Percentiles rank a stretch among this genome's conserved stretches.
Evolutionary conservation across 169 alveolate species (phyloP).

Genomic region (Eimeria falciformis): DNA sequence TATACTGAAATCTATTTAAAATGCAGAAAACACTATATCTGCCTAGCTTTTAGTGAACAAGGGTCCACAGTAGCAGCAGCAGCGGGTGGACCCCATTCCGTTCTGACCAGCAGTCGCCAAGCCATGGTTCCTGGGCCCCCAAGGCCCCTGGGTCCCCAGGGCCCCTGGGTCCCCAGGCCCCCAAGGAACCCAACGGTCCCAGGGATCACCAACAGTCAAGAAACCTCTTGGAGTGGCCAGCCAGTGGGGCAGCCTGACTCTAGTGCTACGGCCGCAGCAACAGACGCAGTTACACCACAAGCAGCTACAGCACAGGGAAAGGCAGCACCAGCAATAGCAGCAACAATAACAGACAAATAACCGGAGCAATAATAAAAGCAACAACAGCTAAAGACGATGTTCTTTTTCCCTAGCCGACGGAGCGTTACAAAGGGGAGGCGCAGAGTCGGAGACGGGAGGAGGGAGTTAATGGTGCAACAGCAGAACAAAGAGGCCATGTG

Average conservation of each 20-base stretch:
- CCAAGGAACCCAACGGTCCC: no score
- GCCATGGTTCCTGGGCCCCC: no score
- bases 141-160: no score
- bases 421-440: neutral
- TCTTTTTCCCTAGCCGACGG: no score
- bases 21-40: neutral
- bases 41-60: no score
- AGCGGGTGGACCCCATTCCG: no score
- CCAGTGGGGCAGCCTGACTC: neutral
- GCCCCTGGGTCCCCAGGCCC: neutral
- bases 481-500: neutral
- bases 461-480: neutral
- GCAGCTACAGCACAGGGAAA: no score
- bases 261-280: neutral
- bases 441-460: neutral
- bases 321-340: neutral
- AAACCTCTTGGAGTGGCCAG: no score
- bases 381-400: neutral
- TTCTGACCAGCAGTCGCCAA: no score
- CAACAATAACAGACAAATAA: constrained; percentile 26
- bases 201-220: no score
- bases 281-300: no score
- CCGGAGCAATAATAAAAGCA: neutral
- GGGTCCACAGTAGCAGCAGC: no score
- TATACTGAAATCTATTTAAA: neutral